Conservation (phyloP, 371 early-diverging fungal species). For the Mortierella sp. region DNA sequence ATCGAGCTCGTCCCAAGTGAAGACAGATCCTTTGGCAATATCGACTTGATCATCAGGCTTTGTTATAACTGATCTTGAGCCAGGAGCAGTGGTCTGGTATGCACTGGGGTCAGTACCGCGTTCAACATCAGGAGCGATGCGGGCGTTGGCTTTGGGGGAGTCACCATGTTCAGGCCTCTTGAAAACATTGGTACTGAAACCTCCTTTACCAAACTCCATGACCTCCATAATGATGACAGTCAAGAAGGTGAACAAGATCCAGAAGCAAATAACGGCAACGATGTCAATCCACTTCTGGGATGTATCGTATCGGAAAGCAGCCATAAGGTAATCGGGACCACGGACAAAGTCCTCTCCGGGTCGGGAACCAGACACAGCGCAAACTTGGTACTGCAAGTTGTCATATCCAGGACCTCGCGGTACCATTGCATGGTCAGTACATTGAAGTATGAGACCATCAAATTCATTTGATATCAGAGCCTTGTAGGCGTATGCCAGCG, state of each 20-base stretch:
- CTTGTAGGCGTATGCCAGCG: constrained; percentile 78
- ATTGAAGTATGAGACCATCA: constrained; percentile 65
- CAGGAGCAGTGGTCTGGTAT: constrained; percentile 8
- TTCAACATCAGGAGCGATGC: constrained; percentile 7
- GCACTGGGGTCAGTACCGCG: neutral
- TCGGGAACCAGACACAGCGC: constrained; percentile 67
- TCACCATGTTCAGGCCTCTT: constrained; percentile 27
- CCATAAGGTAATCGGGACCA: constrained; percentile 69
- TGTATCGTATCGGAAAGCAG: constrained; percentile 57
- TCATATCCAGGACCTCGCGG: constrained; percentile 69
- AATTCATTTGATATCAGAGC: constrained; percentile 81
- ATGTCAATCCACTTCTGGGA: constrained; percentile 59
- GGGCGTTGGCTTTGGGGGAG: neutral
- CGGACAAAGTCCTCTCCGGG: constrained; percentile 63
- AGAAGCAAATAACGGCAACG: constrained; percentile 59
- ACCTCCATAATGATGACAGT: constrained; percentile 58
- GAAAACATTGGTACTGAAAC: constrained; percentile 64
- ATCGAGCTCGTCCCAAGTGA: constrained; percentile 57
- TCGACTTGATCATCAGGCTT: constrained; percentile 6
- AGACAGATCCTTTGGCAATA: constrained; percentile 55
- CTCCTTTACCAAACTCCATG: constrained; percentile 62
- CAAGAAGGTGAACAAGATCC: constrained; percentile 57
- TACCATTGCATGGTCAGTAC: constrained; percentile 60
- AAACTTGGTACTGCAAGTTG: constrained; percentile 68
- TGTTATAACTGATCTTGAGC: neutral